phyloP scores from a whole-genome alignment of 2,329 filamentous ascomycete genomes.

The Aspergillus caelatus region DNA sequence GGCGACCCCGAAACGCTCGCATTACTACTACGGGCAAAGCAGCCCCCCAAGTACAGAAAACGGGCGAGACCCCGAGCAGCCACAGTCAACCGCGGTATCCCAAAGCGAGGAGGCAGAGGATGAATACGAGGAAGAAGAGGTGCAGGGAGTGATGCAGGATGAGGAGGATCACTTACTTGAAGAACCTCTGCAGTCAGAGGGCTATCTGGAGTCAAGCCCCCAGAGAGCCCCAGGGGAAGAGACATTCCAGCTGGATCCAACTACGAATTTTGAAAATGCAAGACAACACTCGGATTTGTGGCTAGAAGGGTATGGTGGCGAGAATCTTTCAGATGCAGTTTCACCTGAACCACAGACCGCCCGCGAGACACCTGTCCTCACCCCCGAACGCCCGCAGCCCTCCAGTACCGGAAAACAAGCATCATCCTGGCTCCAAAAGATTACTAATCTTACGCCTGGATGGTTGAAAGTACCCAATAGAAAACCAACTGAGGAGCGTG shows the following conservation, averaged over 20 bases:
- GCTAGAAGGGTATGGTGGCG: constrained; percentile 13
- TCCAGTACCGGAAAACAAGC: constrained; percentile 23
- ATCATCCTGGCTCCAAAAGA: constrained; percentile 42
- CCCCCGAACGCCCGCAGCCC: constrained; percentile 24
- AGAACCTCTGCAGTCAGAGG: constrained; percentile 24
- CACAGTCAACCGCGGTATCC: constrained; percentile 17
- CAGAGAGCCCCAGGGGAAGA: constrained; percentile 25
- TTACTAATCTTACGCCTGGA: constrained; percentile 36
- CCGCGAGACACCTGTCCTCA: constrained; percentile 22
- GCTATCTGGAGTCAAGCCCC: constrained; percentile 30
- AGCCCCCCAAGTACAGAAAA: constrained; percentile 31
- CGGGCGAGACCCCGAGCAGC: constrained; percentile 18
- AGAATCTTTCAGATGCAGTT: constrained; percentile 18
- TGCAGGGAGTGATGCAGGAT: constrained; percentile 16
- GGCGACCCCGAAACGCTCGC: constrained; percentile 40
- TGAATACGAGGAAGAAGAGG: constrained; percentile 16
- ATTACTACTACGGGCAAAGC: constrained; percentile 39
- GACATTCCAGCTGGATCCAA: constrained; percentile 28
- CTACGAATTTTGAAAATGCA: constrained; percentile 24
- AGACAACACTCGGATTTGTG: constrained; percentile 17
- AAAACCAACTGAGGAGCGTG: constrained; percentile 19
- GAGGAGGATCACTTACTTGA: constrained; percentile 21
- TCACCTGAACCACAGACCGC: constrained; percentile 17
- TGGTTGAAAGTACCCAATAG: constrained; percentile 37
- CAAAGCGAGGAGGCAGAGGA: constrained; percentile 18